A percentile compares a stretch with the other conserved stretches of the same genome.
Conservation (phyloP, 2,329 filamentous ascomycete genomes). For the Immersiporthe knoxdaviesiana region DNA sequence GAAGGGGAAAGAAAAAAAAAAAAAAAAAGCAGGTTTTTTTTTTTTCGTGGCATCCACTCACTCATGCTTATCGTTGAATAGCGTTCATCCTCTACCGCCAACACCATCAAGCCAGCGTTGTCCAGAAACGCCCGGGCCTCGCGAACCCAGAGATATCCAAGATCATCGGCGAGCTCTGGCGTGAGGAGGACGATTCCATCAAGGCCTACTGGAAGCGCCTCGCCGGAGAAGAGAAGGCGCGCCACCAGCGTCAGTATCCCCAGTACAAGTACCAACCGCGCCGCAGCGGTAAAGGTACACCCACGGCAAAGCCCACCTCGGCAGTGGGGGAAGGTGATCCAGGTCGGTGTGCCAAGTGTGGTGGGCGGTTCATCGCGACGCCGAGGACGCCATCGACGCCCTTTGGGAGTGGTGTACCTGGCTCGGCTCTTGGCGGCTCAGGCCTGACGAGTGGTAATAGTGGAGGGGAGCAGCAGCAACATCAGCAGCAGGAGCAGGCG, state of each 20-base stretch:
- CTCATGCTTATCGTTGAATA: conserved; percentile 47
- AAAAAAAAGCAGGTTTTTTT: not conserved
- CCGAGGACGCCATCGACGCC: conserved; percentile 62
- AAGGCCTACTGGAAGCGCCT: conserved; percentile 88
- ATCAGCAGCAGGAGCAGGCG: conserved; percentile 9
- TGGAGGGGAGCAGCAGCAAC: not conserved
- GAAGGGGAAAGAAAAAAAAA: not conserved
- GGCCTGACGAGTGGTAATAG: conserved; percentile 39
- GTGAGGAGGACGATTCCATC: conserved; percentile 70
- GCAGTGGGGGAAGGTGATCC: conserved; percentile 44
- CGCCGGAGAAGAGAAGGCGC: conserved; percentile 90
- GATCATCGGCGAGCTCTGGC: conserved; percentile 94
- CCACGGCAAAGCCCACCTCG: conserved; percentile 36
- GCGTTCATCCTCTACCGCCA: conserved; percentile 98
- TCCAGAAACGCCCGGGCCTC: conserved; percentile 81
- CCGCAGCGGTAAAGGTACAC: conserved; percentile 52
- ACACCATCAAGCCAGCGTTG: conserved; percentile 82
- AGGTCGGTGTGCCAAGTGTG: conserved; percentile 71
- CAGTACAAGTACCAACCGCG: conserved; percentile 94
- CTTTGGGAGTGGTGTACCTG: conserved; percentile 33
- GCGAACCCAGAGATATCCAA: conserved; percentile 97
- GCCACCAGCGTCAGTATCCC: conserved; percentile 87
- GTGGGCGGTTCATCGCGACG: conserved; percentile 67
- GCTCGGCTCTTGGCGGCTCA: conserved; percentile 3
- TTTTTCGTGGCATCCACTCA: conserved; percentile 27